Base-by-base conservation (phyloP, 2,329 filamentous ascomycete genomes). In the Cladosporium sp. region DNA sequence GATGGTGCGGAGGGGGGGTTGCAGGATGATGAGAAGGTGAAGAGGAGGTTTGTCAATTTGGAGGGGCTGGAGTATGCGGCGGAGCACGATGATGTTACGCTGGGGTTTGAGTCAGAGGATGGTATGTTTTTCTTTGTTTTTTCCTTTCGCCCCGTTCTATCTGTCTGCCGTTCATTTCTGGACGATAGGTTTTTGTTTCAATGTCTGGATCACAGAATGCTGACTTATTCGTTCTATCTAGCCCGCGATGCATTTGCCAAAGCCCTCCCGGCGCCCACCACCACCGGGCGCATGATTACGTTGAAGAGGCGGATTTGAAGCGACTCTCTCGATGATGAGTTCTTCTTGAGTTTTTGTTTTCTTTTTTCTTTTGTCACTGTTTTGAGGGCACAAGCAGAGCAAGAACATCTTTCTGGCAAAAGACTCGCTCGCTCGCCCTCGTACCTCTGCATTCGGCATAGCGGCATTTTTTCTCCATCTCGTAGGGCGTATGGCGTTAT, bases 61-160 rank as follows among this genome's bases (percentile, higher is more conserved):
- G 91, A 96, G 68, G 81, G 90, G 68, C 85, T 90, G 15, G 90
- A 96, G 61, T 88, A 95, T 68, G 88, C 90, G 1, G 88, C 88
- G 44, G 91, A 96, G 71, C 89, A 96, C 69, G 91, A 96, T 67
- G 91, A 96, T 71, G 89, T 96, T 58, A 80, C 85, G 9, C 84
- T 96, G 62, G 70, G 85, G 54, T 96, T 96, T 74, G 89, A 95
- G 57, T 84, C 78, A 39, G 86, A 89, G 65, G 74, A 65, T 56
- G 66, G 66, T 68, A 54, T 51, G 65, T 60, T 43, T 30, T 11
- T 7, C 8, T 18, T 41, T n/a, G n/a, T n/a, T n/a, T n/a, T n/a
- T n/a, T n/a, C n/a, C n/a, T n/a, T n/a, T n/a, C n/a, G n/a, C n/a
- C n/a, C n/a, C n/a, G n/a, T n/a, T n/a, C n/a, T n/a, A n/a, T n/a